A percentile compares a stretch with the other conserved stretches of the same genome.
Evolutionary conservation across 2,329 filamentous ascomycete species (phyloP).

Genomic region (Talaromyces pinophilus): DNA sequence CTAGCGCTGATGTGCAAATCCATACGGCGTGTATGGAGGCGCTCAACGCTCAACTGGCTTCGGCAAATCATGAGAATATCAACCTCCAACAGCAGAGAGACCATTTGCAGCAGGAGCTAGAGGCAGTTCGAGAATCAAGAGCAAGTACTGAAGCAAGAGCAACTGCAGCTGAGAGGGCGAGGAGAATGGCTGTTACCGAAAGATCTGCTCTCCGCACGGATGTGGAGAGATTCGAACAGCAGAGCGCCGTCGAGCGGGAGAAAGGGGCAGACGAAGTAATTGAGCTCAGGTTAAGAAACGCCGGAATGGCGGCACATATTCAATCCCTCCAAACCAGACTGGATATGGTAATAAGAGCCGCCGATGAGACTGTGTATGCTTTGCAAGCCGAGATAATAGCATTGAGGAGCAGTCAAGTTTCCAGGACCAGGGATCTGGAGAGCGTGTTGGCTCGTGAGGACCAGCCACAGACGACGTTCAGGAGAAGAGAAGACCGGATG

Average conservation of each 20-base stretch:
- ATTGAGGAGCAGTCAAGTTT: neutral
- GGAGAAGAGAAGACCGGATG: neutral
- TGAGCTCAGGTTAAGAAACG: neutral
- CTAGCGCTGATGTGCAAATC: neutral
- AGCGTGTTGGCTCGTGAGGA: neutral
- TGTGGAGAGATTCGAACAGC: neutral
- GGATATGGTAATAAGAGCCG: neutral
- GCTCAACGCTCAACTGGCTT: neutral
- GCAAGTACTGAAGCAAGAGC: slow-evolving; percentile 1
- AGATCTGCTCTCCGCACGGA: neutral
- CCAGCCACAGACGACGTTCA: neutral
- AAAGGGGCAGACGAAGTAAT: neutral
- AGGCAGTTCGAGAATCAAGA: slow-evolving; percentile 1
- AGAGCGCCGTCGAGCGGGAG: neutral
- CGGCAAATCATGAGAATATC: slow-evolving; percentile 6
- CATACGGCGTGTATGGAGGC: neutral
- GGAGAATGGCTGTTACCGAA: neutral
- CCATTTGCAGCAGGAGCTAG: neutral
- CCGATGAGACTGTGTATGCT: neutral
- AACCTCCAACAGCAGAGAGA: neutral
- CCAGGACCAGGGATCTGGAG: neutral
- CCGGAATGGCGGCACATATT: neutral
- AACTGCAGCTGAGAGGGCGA: neutral
- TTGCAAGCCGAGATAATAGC: neutral
- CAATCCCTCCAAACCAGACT: neutral